Base-by-base conservation (phyloP, 225 moss, liverwort and hornwort species). In the Anthoceros angustus region DNA sequence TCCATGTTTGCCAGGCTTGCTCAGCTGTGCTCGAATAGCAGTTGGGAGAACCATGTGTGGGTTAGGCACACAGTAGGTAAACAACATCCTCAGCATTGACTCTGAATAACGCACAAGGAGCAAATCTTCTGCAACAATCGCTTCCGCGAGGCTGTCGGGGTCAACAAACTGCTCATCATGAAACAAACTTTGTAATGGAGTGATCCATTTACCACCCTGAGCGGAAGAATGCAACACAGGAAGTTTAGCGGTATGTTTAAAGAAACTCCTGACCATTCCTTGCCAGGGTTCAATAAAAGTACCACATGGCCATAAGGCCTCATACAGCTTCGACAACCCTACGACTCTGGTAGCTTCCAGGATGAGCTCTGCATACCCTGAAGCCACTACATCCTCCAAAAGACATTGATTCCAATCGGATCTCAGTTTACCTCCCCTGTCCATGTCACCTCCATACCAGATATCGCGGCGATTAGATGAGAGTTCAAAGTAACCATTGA, bases 381-480 rank as follows among this genome's bases (percentile, higher is more conserved):
- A 67, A 71, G 85, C 90, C 49, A 82, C 85, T 24, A 91, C 90
- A 75, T 91, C 90, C 80, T 91, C 90, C 64, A 91, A 75, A 55
- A 91, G 77, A 74, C 85, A 87, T 43, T 67, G 74, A 42, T 91
- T 91, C 90, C 90, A 91, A 63, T 91, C 83, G 14, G 90, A 91
- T 42, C 87, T 85, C 72, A 91, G 73, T 72, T 86, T 91, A 9
- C 87, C 90, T 40, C 77, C 87, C 72, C 90, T 86, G 64, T 87
- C 87, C 90, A 91, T 91, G 77, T 91, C 90, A 63, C 77, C 83
- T 63, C 90, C 90, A 41, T 91, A 91, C 90, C 90, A 91, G 63
- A 91, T 87, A 68, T 91, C 87, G 65, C 90, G 87, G 48, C 90
- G 87, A 74, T 91, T 91, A 63, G 90, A 91, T 42, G 90, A 91